Percentiles rank a stretch among this genome's conserved stretches.
Evolutionary conservation across 1,284 basidiomycete genomes (phyloP).

Genomic region (Heterobasidion irregulare): DNA sequence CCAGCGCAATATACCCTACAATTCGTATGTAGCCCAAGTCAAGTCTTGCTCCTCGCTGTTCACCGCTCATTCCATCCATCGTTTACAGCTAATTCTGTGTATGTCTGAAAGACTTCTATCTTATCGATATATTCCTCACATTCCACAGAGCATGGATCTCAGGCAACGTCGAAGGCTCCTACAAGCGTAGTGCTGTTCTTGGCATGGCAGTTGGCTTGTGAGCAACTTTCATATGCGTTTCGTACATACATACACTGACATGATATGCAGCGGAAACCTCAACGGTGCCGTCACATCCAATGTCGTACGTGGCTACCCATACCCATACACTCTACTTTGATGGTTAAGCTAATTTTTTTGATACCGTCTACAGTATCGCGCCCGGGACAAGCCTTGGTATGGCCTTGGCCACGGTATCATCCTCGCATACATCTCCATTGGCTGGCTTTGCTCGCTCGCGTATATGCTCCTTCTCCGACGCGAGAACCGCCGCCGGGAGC

Average conservation of each 20-base stretch:
- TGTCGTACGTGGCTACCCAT: slow-evolving; percentile 47
- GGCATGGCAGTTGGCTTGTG: slow-evolving; percentile 63
- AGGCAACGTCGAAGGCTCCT: slow-evolving; percentile 49
- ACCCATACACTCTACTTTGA: too few relatives aligned
- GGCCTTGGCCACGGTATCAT: slow-evolving; percentile 60
- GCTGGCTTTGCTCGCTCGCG: slow-evolving; percentile 40
- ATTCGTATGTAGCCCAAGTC: slow-evolving; percentile 27
- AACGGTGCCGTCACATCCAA: slow-evolving; percentile 69
- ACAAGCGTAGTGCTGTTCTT: slow-evolving; percentile 67
- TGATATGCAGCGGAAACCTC: slow-evolving; percentile 45
- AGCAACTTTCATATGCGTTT: slow-evolving; percentile 14
- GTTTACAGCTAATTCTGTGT: slow-evolving; percentile 37
- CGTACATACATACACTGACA: not conserved
- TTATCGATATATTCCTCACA: not conserved
- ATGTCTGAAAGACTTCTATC: slow-evolving; percentile 11
- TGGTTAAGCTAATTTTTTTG: too few relatives aligned
- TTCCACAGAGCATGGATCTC: slow-evolving; percentile 38
- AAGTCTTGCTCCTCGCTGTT: too few relatives aligned
- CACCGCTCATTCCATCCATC: not conserved
- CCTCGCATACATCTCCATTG: slow-evolving; percentile 62
- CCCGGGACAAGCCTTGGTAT: slow-evolving; percentile 61
- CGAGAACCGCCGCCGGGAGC: slow-evolving; percentile 56
- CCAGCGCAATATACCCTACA: slow-evolving; percentile 37
- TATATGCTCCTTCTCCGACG: slow-evolving; percentile 40
- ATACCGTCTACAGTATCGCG: slow-evolving; percentile 42